These are phyloP conservation scores for Stephania japonica DNA, from an alignment of 164 flowering plant genomes.

Conservation along the genomic window DNA sequence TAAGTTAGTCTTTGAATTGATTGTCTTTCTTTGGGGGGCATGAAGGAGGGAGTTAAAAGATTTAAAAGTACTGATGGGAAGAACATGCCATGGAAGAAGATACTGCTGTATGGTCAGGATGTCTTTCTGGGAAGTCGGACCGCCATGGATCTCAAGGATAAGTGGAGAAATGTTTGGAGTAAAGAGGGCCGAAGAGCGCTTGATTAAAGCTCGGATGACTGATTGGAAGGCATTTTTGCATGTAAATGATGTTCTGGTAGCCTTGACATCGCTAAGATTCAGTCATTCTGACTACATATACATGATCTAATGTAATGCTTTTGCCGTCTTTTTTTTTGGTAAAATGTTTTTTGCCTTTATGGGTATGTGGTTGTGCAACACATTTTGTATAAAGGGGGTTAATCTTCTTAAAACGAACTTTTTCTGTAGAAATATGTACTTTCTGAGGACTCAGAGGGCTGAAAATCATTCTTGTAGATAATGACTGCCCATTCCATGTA, in stretches of 20 bases:
- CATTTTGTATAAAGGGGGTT: no score
- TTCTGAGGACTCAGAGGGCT: no score
- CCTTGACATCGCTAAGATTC: background rate
- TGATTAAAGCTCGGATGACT: background rate
- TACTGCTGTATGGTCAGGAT: constrained; percentile 6
- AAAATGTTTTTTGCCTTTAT: no score
- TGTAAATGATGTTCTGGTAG: no score
- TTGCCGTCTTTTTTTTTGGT: no score
- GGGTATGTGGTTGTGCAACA: no score
- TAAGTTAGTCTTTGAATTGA: background rate
- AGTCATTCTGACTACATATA: background rate
- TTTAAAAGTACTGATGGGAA: constrained; percentile 6
- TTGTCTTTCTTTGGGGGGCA: background rate
- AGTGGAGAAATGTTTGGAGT: constrained; percentile 12
- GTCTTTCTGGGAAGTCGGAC: constrained; percentile 12
- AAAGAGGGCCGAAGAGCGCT: constrained; percentile 1
- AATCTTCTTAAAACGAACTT: no score
- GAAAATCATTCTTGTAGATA: no score
- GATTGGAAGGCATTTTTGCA: background rate
- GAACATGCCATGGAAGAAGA: constrained; percentile 14
- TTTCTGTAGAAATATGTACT: no score
- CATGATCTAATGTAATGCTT: no score
- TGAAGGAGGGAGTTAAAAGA: constrained; percentile 13
- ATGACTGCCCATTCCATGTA: no score
- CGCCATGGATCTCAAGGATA: constrained; percentile 13